phyloP scores from a whole-genome alignment of 192 early-diverging fungal species.

The Rhizoclosmatium sp. region DNA sequence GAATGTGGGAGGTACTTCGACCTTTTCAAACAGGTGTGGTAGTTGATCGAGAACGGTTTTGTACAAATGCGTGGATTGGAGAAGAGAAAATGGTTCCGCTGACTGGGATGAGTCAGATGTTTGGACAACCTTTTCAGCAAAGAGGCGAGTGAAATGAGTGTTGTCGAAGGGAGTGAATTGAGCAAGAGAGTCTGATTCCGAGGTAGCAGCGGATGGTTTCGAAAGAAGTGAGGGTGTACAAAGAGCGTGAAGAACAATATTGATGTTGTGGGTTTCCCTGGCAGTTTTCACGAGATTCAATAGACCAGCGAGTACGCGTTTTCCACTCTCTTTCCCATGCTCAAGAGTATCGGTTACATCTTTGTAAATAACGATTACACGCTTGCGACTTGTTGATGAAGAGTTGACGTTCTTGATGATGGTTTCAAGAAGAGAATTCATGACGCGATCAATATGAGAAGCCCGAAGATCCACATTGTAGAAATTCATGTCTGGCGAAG shows the following conservation, averaged over 20 bases:
- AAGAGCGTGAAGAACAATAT: constrained; percentile 45
- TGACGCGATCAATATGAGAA: constrained; percentile 35
- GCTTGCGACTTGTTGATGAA: not conserved
- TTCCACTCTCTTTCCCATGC: constrained; percentile 32
- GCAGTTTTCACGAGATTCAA: constrained; percentile 39
- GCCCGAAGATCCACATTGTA: constrained; percentile 28
- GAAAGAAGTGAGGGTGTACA: constrained; percentile 38
- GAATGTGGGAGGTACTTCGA: constrained; percentile 50
- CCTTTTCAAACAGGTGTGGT: constrained; percentile 51
- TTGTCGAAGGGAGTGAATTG: constrained; percentile 11
- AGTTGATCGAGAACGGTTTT: constrained; percentile 45
- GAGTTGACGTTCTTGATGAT: constrained; percentile 21
- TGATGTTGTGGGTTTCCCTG: constrained; percentile 21
- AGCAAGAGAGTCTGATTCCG: not conserved
- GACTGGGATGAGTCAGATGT: not conserved
- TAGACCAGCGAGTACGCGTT: constrained; percentile 34
- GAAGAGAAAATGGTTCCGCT: constrained; percentile 10
- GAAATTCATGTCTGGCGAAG: not conserved
- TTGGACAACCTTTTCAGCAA: not conserved
- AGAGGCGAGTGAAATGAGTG: not conserved
- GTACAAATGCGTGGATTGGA: constrained; percentile 35
- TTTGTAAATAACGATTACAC: constrained; percentile 41
- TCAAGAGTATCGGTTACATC: constrained; percentile 53
- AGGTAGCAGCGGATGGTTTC: not conserved
- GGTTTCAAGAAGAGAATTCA: constrained; percentile 25